phyloP scores from a whole-genome alignment of 192 early-diverging fungal genomes.

The Coemansia sp. region DNA sequence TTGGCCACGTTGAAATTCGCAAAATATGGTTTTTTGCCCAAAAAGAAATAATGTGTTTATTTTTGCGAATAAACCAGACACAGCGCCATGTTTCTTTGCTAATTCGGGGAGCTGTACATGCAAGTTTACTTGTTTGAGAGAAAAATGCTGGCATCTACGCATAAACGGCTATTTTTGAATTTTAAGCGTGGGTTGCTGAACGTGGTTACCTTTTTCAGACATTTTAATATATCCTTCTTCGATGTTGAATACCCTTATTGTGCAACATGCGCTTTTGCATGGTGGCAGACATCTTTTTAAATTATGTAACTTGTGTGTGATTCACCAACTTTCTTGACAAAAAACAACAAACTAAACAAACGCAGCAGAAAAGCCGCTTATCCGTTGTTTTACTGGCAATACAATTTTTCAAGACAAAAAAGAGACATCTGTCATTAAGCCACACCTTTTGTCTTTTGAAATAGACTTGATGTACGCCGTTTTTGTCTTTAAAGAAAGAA shows the following conservation, averaged over 20 bases:
- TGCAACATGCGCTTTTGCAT: neutral
- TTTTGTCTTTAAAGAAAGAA: neutral
- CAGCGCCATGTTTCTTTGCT: neutral
- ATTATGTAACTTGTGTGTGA: constrained; percentile 2
- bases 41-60: neutral
- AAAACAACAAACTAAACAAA: neutral
- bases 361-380: neutral
- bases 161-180: constrained; percentile 3
- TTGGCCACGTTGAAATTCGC: neutral
- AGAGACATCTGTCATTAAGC: neutral
- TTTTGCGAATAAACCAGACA: neutral
- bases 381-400: neutral
- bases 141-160: neutral
- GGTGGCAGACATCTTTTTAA: neutral
- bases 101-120: neutral
- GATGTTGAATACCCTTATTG: constrained; percentile 1
- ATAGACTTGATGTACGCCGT: neutral
- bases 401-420: neutral
- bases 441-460: neutral
- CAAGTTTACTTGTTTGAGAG: neutral
- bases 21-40: neutral
- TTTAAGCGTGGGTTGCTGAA: neutral
- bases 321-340: neutral
- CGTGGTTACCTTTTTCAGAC: neutral
- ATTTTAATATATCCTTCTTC: constrained; percentile 10